Evolutionary conservation across 768 basidiomycete genomes (phyloP), one percentile per base, ranked within the genome.

Genomic region (Galerina marginata): DNA sequence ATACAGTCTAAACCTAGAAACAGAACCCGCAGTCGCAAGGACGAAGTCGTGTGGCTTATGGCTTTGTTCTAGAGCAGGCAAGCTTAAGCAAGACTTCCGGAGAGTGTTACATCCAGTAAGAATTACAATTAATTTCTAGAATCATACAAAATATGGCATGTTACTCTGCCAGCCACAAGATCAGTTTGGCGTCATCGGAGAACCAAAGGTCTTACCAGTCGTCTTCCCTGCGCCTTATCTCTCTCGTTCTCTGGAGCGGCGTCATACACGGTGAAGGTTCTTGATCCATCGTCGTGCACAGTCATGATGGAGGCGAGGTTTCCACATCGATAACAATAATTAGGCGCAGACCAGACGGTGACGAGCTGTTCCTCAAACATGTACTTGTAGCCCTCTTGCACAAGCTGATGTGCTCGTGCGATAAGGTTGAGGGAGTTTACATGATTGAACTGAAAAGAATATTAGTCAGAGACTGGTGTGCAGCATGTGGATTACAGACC

Each of bases 351-450:
- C 94, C 94, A 96, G 9, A 96, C 94, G 0, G 94, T 96, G 11
- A 95, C 94, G 16, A 96, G 91, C 63, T 89, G 83, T 62, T 90
- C 86, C 70, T 97, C 92, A 67, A 98, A 97, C 96, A 98, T 96
- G 72, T 95, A 90, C 77, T 98, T 99, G 78, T 86, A 95, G 1
- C 95, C 94, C 74, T 96, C 94, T 73, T 96, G 94, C 1, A 98
- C 96, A 16, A 99, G 88, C 70, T 99, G 96, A 73, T 99, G 96
- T 1, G 96, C 96, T 38, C 96, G 87, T 2, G 96, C 96, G 66
- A 99, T 95, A 43, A 99, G 85, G 9, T 79, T 82, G 16, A 98
- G 85, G 36, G 86, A 83, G 70, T 98, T 99, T 58, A 94, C 88
- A 71, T 96, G 93, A 65, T 94, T 96, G 82, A 99, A 98, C 88